Evolutionary conservation across 768 basidiomycete genomes (phyloP), one percentile per base, ranked within the genome.

Genomic region (Leccinum disarticulatum): DNA sequence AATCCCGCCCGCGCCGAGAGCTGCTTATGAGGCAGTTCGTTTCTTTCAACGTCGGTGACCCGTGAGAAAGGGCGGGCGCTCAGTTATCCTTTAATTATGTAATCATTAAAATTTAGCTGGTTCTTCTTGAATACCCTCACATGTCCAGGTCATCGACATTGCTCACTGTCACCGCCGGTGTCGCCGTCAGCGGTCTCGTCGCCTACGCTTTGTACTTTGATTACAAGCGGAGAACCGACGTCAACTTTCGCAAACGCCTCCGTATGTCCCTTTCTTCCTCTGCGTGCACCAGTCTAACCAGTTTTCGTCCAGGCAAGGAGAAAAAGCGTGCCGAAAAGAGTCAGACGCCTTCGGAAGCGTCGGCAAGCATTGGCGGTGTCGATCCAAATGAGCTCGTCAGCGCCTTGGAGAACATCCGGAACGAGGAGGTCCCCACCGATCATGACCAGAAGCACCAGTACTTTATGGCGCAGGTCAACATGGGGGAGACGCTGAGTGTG

Each of bases 141-240:
- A 71, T 73, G 68, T 64, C 65, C 54, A 70, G 71, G 71, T 67
- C 78, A n/a, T 67, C 77, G 62, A 74, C 77, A 30, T 64, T 76
- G 55, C 59, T 82, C 64, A 74, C 79, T 38, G 72, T 77, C 33
- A 33, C 33, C 65, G 76, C 79, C 22, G 74, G 76, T 49, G 68
- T 79, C 55, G 81, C 87, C 22, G 81, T 83, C 48, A 80, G 86
- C 50, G 70, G 76, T 51, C 66, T 87, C 41, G 74, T 90, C 36
- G 93, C 87, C 25, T 98, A 98, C 74, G 93, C 90, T 31, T 81
- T 85, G 56, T 98, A 94, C 77, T 99, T 98, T 69, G 97, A 99
- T 80, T 87, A 96, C 79, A 91, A 84, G 79, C 87, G 97, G 54
- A 84, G 95, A 69, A 92, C 90, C 71, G 93, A 97, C 70, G 75